Percentiles rank a stretch among this genome's conserved stretches.
Conservation (phyloP, 345 rosid species). For the Theobroma cacao region DNA sequence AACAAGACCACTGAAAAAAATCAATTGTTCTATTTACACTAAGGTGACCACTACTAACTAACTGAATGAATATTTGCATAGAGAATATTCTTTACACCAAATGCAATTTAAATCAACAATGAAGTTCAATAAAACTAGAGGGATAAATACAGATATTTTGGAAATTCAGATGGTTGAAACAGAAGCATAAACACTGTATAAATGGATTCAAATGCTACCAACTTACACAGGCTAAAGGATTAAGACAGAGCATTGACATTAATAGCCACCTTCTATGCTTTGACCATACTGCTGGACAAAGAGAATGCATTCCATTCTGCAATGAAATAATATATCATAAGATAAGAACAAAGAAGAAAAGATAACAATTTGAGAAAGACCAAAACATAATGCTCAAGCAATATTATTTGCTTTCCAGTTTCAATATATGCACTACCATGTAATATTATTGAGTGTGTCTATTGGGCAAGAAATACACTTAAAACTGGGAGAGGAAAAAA, state of each 20-base stretch:
- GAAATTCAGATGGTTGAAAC: not conserved
- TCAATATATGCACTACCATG: not conserved
- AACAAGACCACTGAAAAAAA: not conserved
- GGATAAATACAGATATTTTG: not conserved
- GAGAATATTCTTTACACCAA: not conserved
- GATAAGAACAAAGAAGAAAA: not conserved
- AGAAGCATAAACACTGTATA: not conserved
- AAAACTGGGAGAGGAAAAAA: not conserved
- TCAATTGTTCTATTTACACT: not conserved
- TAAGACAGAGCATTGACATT: slow-evolving; percentile 96
- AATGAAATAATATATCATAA: slow-evolving; percentile 9
- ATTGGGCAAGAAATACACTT: not conserved
- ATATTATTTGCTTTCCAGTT: not conserved
- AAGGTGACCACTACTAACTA: not conserved
- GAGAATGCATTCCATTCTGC: slow-evolving; percentile 95
- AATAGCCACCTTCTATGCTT: slow-evolving; percentile 95
- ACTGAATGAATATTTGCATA: not conserved
- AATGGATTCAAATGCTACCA: slow-evolving; percentile 6
- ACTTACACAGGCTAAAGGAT: slow-evolving; percentile 90
- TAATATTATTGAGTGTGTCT: not conserved
- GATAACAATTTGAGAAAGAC: not conserved
- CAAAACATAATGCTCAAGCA: not conserved
- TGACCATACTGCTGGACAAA: slow-evolving; percentile 98
- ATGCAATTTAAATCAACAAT: slow-evolving; percentile 3
- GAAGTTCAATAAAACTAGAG: not conserved